Conservation (phyloP, 495 filamentous ascomycete species). For the Talaromyces stipitatus region DNA sequence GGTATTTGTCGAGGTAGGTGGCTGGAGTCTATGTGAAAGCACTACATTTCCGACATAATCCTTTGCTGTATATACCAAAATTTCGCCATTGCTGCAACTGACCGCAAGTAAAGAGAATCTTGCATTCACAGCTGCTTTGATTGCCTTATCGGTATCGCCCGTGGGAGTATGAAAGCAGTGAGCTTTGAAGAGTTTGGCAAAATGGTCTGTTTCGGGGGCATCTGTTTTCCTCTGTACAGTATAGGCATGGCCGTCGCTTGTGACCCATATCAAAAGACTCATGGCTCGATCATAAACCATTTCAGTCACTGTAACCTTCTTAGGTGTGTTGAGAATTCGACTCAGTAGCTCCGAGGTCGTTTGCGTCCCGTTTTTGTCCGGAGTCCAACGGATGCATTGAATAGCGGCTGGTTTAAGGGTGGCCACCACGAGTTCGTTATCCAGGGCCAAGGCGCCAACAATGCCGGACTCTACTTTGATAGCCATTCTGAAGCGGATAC, state of each 20-base stretch:
- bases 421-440: slow-evolving; percentile 89
- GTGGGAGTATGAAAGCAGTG: slow-evolving; percentile 82
- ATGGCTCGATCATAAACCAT: slow-evolving; percentile 98
- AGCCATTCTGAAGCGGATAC: slow-evolving; percentile 88
- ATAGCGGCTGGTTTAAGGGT: slow-evolving; percentile 89
- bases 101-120: slow-evolving; percentile 89
- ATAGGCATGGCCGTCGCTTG: slow-evolving; percentile 82
- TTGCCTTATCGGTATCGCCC: slow-evolving; percentile 48
- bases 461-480: slow-evolving; percentile 98
- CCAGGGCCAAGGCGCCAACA: slow-evolving; percentile 74
- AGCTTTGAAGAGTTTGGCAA: slow-evolving; percentile 73
- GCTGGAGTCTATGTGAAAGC: slow-evolving; percentile 69
- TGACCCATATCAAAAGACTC: slow-evolving; percentile 93
- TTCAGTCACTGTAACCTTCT: slow-evolving; percentile 64
- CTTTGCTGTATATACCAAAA: slow-evolving; percentile 80
- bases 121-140: slow-evolving; percentile 79
- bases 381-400: slow-evolving; percentile 92
- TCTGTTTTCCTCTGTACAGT: slow-evolving; percentile 68
- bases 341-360: slow-evolving; percentile 87
- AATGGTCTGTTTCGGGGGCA: slow-evolving; percentile 21
- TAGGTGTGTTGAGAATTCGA: slow-evolving; percentile 75
- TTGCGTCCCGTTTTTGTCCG: slow-evolving; percentile 71
- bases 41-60: slow-evolving; percentile 93
- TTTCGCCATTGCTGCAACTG: slow-evolving; percentile 69
- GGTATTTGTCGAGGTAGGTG: slow-evolving; percentile 52